Base-by-base conservation (phyloP, 148 eudicot species). In the Chenopodium album region DNA sequence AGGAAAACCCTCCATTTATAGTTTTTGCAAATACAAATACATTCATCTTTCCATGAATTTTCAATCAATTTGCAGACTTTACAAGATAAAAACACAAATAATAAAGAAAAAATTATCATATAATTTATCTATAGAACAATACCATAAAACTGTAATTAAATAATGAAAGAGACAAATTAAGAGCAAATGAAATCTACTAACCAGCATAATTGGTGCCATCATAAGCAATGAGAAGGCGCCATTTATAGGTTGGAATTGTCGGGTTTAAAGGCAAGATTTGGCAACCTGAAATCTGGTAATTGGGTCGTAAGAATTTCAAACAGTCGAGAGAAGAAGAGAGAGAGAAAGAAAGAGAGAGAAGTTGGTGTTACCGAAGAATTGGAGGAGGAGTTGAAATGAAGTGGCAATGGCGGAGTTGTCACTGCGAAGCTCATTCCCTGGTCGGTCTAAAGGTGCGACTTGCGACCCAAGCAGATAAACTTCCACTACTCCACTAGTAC, bases 171-270 rank as follows among this genome's bases (percentile, higher is more conserved):
- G 37, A 71, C 29, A 14, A 32, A 63, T 4, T 71, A 20, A 76
- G 26, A 56, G 32, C 7, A 14, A 12, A 52, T n/a, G 22, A 22
- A 54, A 52, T 46, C 17, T 8, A 69, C 85, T 41, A 65, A 87
- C 89, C 89, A 68, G 89, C 78, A 67, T 84, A 87, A 67, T 80
- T 79, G 83, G 89, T 79, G 56, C 87, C 89, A 77, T 87, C 89
- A 84, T 87, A 87, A 29, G 89, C 78, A 50, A 87, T 87, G 4
- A 87, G 79, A 52, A 87, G 84, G 22, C 98, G 91, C 98, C 98
- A 92, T 77, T 92, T 94, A 69, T 59, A 86, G 77, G 47, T 37
- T 16, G 85, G 80, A 64, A 66, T 26, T 23, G 81, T 32, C 54
- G 85, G 88, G 63, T 79, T 74, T 23, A 23, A 34, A 84, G 17